A percentile compares a stretch with the other conserved stretches of the same genome.
Conservation (phyloP, 345 rosid genomes). For the Moringa oleifera region DNA sequence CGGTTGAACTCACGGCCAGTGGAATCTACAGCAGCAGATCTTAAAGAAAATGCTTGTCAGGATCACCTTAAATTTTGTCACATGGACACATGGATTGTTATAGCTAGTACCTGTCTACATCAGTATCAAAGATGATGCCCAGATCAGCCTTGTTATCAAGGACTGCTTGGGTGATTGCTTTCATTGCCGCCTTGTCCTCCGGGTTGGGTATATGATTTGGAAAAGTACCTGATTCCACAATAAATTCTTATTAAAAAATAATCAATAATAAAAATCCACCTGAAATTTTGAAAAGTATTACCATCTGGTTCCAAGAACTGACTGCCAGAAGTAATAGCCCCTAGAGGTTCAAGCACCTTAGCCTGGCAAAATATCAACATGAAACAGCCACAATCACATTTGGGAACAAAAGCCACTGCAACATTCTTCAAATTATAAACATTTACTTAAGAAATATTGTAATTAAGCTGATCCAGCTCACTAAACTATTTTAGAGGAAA, state of each 20-base stretch:
- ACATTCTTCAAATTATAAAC: not conserved
- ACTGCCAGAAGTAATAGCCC: conserved; percentile 87
- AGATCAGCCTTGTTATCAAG: conserved; percentile 86
- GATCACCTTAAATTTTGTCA: conserved; percentile 7
- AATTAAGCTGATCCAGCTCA: not conserved
- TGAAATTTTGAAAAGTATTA: conserved; percentile 20
- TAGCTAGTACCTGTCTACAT: conserved; percentile 75
- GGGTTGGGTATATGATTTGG: conserved; percentile 99
- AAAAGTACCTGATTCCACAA: conserved; percentile 59
- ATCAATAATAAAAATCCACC: conserved; percentile 8
- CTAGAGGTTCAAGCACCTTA: conserved; percentile 93
- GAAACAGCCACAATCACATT: conserved; percentile 2
- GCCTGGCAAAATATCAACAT: conserved; percentile 45
- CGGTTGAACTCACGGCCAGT: conserved; percentile 83
- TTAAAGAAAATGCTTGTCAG: conserved; percentile 19
- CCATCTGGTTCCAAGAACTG: conserved; percentile 99
- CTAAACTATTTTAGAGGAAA: not conserved
- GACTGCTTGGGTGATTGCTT: conserved; percentile 82
- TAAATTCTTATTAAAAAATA: conserved; percentile 1
- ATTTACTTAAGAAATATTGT: not conserved
- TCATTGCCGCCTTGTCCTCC: conserved; percentile 93
- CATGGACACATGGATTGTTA: conserved; percentile 7
- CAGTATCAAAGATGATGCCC: conserved; percentile 98
- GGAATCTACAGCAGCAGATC: conserved; percentile 99
- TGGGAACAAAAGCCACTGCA: not conserved